phyloP scores from a whole-genome alignment of 352 stramenopile species.

The Pythium plurisporium region DNA sequence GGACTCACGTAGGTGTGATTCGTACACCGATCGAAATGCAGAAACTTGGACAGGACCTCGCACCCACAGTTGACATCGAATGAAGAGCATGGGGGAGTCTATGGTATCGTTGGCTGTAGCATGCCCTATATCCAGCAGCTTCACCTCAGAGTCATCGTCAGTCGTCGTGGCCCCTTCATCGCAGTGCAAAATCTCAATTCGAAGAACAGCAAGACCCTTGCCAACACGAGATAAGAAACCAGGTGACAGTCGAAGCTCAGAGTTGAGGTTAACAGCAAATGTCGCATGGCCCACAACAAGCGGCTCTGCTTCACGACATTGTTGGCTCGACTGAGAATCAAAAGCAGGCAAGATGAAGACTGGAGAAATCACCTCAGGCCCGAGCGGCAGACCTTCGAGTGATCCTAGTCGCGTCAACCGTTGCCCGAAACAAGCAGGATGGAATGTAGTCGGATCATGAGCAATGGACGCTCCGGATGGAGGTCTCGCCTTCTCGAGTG shows the following conservation, averaged over 20 bases:
- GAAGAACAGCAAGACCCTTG: constrained; percentile 69
- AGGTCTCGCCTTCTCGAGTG: neutral
- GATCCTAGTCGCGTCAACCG: neutral
- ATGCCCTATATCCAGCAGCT: constrained; percentile 6
- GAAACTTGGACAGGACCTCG: constrained; percentile 53
- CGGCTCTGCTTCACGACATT: neutral
- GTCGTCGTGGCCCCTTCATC: neutral
- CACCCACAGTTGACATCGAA: constrained; percentile 69
- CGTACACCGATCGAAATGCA: constrained; percentile 57
- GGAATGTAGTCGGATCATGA: neutral
- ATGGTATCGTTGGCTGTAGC: neutral
- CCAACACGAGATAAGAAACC: constrained; percentile 71
- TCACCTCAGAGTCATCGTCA: constrained; percentile 1
- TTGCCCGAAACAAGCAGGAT: constrained; percentile 14
- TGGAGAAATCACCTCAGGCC: neutral
- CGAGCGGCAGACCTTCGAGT: neutral
- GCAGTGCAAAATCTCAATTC: constrained; percentile 44
- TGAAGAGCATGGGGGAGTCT: constrained; percentile 17
- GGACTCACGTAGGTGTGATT: constrained; percentile 68
- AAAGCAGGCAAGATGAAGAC: constrained; percentile 27
- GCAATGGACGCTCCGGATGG: neutral
- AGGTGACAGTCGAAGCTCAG: constrained; percentile 69
- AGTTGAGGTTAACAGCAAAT: constrained; percentile 83
- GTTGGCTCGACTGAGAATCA: neutral
- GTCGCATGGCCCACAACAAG: constrained; percentile 40